Percentiles rank a stretch among this genome's conserved stretches.
These are phyloP conservation scores for Wickerhamomyces tratensis DNA, from an alignment of 805 yeast species.

Conservation along the genomic window DNA sequence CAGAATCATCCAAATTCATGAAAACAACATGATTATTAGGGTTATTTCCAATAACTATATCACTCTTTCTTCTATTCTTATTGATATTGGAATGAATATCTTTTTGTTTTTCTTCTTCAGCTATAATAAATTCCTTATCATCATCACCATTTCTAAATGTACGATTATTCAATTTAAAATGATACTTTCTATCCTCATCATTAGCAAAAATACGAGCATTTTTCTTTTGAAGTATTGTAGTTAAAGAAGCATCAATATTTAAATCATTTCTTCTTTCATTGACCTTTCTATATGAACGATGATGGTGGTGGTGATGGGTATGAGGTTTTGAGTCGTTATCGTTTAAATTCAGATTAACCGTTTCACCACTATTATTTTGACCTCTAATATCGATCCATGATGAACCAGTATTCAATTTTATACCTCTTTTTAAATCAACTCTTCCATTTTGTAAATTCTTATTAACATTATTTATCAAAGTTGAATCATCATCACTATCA, in stretches of 20 bases:
- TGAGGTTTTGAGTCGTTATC: background rate
- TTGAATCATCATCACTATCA: background rate
- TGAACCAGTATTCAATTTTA: background rate
- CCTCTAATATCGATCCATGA: background rate
- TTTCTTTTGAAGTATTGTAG: conserved; percentile 5
- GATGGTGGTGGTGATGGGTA: background rate
- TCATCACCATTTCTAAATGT: no score
- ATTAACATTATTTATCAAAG: background rate
- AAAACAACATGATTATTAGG: no score
- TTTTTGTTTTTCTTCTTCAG: background rate
- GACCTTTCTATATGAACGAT: background rate
- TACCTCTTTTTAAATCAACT: background rate
- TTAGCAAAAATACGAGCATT: background rate
- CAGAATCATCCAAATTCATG: no score
- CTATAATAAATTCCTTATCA: no score
- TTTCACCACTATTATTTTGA: background rate
- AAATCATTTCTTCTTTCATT: background rate
- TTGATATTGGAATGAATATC: no score
- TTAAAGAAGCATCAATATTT: conserved; percentile 9
- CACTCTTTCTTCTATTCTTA: no score
- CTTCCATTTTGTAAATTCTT: background rate
- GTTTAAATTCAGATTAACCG: background rate
- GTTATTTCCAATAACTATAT: no score
- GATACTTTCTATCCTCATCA: no score
- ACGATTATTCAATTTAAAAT: no score